Evolutionary conservation across 257 asterid genomes (phyloP).

Genomic region (Capsicum pubescens): DNA sequence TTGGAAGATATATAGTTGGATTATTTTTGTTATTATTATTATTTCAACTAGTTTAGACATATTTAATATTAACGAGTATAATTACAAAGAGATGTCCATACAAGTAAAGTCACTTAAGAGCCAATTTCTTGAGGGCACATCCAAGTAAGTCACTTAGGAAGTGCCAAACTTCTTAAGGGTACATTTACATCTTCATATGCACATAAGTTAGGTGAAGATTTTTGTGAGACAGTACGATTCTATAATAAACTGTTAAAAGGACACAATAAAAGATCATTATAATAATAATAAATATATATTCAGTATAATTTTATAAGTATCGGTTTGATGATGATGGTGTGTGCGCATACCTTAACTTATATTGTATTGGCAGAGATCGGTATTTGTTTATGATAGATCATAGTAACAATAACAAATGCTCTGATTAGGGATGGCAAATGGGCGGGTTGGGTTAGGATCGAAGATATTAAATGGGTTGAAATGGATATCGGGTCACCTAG

Average conservation of each 20-base stretch:
- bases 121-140: background rate
- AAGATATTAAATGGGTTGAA: too few relatives aligned
- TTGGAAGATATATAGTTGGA: background rate
- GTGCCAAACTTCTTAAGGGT: slow-evolving; percentile 26
- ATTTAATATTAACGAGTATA: background rate
- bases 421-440: too few relatives aligned
- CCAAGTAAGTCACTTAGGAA: background rate
- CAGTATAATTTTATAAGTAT: too few relatives aligned
- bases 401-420: too few relatives aligned
- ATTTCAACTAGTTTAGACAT: background rate
- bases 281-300: too few relatives aligned
- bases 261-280: too few relatives aligned
- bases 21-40: background rate
- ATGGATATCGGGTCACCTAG: too few relatives aligned
- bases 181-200: background rate
- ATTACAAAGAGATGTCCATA: background rate
- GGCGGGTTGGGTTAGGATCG: too few relatives aligned
- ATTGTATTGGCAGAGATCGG: too few relatives aligned
- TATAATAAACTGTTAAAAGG: background rate
- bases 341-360: too few relatives aligned
- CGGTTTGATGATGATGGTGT: too few relatives aligned
- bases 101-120: background rate
- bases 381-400: too few relatives aligned
- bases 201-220: background rate
- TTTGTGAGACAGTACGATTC: background rate